phyloP scores from a whole-genome alignment of 2,329 filamentous ascomycete genomes.

The Penicillium sp. region DNA sequence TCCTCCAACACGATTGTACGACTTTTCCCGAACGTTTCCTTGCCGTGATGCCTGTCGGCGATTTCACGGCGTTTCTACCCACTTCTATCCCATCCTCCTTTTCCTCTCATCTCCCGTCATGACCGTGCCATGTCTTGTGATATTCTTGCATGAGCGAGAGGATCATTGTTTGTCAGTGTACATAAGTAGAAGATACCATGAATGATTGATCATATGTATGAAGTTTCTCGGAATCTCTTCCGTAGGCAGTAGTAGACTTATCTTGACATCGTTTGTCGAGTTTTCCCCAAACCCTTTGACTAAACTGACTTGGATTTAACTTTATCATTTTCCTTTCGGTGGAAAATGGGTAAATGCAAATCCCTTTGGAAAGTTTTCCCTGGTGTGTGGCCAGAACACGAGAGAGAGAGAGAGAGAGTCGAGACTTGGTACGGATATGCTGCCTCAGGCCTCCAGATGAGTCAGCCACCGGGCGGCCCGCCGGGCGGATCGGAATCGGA shows the following conservation, averaged over 20 bases:
- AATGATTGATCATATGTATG: slow-evolving; percentile 15
- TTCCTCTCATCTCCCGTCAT: slow-evolving; percentile 10
- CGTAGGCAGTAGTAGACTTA: background rate
- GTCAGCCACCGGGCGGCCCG: slow-evolving; percentile 24
- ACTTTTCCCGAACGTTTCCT: too few relatives aligned
- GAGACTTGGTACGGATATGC: background rate
- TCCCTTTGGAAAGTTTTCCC: too few relatives aligned
- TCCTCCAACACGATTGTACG: background rate
- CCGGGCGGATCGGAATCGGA: slow-evolving; percentile 36
- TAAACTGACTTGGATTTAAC: background rate
- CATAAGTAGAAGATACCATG: slow-evolving; percentile 36
- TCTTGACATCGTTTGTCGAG: background rate
- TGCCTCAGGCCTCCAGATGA: slow-evolving; percentile 1
- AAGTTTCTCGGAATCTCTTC: slow-evolving; percentile 3
- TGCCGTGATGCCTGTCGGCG: slow-evolving; percentile 4
- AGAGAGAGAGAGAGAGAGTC: too few relatives aligned
- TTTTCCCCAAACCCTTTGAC: background rate
- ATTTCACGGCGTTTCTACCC: slow-evolving; percentile 1
- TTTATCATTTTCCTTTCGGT: background rate
- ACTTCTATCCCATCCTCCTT: background rate
- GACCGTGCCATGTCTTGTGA: slow-evolving; percentile 14
- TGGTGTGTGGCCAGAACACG: background rate
- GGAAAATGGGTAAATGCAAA: too few relatives aligned
- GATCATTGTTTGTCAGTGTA: slow-evolving; percentile 26
- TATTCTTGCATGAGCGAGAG: slow-evolving; percentile 31